Evolutionary conservation across 768 basidiomycete species (phyloP).

Genomic region (Trametes meyenii): DNA sequence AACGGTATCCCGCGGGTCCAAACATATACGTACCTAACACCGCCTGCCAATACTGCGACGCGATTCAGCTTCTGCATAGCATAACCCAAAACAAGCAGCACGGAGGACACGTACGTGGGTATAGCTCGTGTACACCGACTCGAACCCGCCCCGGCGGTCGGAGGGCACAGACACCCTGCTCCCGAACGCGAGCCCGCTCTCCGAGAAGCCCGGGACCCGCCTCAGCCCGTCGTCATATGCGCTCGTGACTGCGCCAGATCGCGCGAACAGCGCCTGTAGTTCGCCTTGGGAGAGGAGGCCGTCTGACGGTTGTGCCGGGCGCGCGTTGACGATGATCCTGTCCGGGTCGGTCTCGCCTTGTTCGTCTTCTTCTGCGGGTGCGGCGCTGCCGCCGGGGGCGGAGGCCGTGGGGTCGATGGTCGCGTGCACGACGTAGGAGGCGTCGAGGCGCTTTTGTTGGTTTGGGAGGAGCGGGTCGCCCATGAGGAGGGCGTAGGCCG

Average conservation of each 20-base stretch:
- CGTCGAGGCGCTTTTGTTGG: constrained; percentile 54
- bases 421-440: constrained; percentile 73
- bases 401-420: constrained; percentile 66
- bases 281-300: constrained; percentile 68
- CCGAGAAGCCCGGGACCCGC: constrained; percentile 21
- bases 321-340: constrained; percentile 71
- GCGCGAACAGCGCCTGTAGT: constrained; percentile 51
- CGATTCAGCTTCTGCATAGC: neutral
- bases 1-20: neutral
- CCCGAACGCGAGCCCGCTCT: constrained; percentile 50
- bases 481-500: constrained; percentile 78
- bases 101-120: constrained; percentile 44
- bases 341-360: constrained; percentile 67
- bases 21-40: constrained; percentile 60
- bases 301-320: constrained; percentile 58
- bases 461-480: constrained; percentile 56
- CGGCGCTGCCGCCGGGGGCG: constrained; percentile 22
- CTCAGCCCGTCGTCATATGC: constrained; percentile 63
- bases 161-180: constrained; percentile 44
- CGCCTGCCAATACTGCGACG: constrained; percentile 71
- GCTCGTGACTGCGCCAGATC: constrained; percentile 52
- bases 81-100: neutral
- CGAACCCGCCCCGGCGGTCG: constrained; percentile 56
- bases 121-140: constrained; percentile 88
- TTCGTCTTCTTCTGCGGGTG: constrained; percentile 40